Evolutionary conservation across 257 asterid species (phyloP), one percentile per base, ranked within the genome.

Genomic region (Schizonepeta tenuifolia): DNA sequence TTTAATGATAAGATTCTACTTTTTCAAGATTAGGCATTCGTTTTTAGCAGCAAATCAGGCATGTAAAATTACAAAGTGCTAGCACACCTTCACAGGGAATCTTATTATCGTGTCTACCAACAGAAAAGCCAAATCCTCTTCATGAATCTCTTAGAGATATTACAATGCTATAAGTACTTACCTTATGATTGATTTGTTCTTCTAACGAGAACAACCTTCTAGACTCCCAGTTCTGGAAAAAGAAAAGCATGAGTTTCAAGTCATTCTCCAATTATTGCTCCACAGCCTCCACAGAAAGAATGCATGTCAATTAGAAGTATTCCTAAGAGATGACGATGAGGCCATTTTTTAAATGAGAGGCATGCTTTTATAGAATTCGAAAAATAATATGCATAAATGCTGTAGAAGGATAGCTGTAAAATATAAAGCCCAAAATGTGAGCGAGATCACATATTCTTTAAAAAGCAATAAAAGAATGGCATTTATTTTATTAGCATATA

Each of bases 141-240:
- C 61, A 41, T 49, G 31, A 53, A 50, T 47, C 65, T n/a, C 67
- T 69, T 70, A 54, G 74, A 40, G 44, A 41, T 28, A 75, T 67
- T 47, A 67, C 50, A 72, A 40, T 50, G 74, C 54, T 50, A 10
- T 28, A 46, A 74, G 40, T 28, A 44, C 41, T 74, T 65, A 93
- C 98, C 97, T 94, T 94, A 74, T 86, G 97, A 77, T 87, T 80
- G 68, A 87, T 83, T 80, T 94, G 97, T 79, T 91, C 99, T 82
- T 94, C 90, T 78, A 94, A 78, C 44, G 99, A 94, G 79, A 91
- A 94, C 85, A 94, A 53, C 87, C 81, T 85, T 77, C 88, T 94
- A 2, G 62, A 71, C 86, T 83, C 97, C 97, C 93, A 87, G 76
- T 89, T 77, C 99, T 94, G 74, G 78, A 78, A 69, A 73, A 65